Evolutionary conservation across 2,329 filamentous ascomycete genomes (phyloP), one percentile per base, ranked within the genome.

Genomic region (Penicillium capsulatum): DNA sequence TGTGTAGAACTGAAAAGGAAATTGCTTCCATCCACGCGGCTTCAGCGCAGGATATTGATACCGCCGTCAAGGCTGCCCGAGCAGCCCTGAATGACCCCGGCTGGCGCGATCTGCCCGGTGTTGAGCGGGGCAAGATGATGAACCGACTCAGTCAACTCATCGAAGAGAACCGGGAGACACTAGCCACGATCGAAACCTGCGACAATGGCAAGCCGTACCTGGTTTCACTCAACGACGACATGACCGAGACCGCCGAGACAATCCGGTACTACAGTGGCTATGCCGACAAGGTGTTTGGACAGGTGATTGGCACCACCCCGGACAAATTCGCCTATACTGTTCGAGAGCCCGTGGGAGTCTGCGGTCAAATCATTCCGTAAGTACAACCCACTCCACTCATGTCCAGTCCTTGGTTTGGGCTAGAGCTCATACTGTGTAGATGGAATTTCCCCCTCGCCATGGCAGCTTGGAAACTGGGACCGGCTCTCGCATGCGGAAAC

Each of bases 261-360:
- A 51, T 57, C 9, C 54, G 54, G 9, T 57, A 57, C 36, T 89
- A 88, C 55, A 85, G 75, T 59, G 87, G 87, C 44, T 92, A 83
- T 79, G 84, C 86, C 55, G 86, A 94, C 74, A 94, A 94, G 80
- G 82, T 90, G 50, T 75, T 83, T 68, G 86, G 86, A 67, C 86
- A 87, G 74, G 84, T 86, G 40, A 79, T 89, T 48, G 83, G 89
- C 54, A 82, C 86, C 51, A 70, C 73, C 51, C 76, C 79, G 32
- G 82, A 85, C 50, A 86, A 81, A 65, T 86, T 91, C 71, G 81
- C 84, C 71, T 91, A 90, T 73, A 87, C 84, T 52, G 72, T 75
- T 59, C 77, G 79, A 47, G 85, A 92, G 75, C 84, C 87, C 5
- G 67, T 79, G n/a, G 86, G 86, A 27, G 86, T 92, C 0, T 86